Conservation (phyloP, 441 rosid species). For the Rhodomyrtus psidioides region DNA sequence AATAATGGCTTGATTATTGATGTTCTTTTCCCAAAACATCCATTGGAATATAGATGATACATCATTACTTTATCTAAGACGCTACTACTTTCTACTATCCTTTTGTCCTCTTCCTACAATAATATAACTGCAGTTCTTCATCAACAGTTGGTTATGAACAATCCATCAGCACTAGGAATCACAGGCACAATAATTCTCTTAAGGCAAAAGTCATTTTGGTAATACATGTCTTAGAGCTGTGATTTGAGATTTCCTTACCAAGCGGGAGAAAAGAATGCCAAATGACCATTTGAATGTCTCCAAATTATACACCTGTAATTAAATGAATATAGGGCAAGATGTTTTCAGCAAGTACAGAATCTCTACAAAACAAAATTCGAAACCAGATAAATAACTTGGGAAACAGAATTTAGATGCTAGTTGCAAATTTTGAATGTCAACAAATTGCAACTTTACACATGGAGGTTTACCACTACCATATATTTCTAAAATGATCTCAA, state of each 20-base stretch:
- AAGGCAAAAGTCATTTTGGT: not conserved
- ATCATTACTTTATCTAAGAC: not conserved
- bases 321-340: not conserved
- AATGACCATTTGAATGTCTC: conserved; percentile 97
- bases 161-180: not conserved
- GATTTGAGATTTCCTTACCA: conserved; percentile 43
- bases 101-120: not conserved
- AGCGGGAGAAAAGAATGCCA: conserved; percentile 92
- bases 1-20: not conserved
- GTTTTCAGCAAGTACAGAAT: not conserved
- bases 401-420: not conserved
- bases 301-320: conserved; percentile 68
- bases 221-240: not conserved
- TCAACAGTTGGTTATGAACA: not conserved
- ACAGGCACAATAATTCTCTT: not conserved
- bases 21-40: not conserved
- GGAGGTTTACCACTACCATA: not conserved
- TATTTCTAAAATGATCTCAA: not conserved
- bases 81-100: not conserved
- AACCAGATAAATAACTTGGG: not conserved
- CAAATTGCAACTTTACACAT: not conserved
- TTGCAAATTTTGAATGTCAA: not conserved
- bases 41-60: not conserved
- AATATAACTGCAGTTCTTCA: not conserved
- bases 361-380: not conserved